A percentile compares a stretch with the other conserved stretches of the same genome.
Conservation (phyloP, 1,284 basidiomycete species). For the Anthracocystis walkeri region DNA sequence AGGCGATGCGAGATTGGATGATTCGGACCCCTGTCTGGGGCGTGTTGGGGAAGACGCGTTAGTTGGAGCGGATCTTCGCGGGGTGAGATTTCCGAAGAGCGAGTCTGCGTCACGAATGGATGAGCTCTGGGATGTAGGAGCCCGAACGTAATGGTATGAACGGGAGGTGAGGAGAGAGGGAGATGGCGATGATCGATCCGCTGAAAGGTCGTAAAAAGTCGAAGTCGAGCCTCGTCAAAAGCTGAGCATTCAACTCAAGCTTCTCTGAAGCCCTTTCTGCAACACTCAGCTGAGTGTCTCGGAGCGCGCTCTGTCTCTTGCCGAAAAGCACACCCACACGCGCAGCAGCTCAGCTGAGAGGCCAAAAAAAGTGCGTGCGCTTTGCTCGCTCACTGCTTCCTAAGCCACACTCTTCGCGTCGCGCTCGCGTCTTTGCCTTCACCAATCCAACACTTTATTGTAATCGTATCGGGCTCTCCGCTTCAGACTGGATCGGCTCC, state of each 20-base stretch:
- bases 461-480: neutral
- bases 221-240: neutral
- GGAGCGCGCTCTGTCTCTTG: slow-evolving; percentile 1
- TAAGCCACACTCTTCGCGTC: slow-evolving; percentile 31
- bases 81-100: neutral
- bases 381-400: slow-evolving; percentile 4
- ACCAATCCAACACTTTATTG: slow-evolving; percentile 20
- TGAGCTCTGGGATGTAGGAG: neutral
- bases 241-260: slow-evolving; percentile 3
- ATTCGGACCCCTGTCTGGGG: neutral
- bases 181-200: slow-evolving; percentile 6
- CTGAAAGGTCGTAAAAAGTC: neutral
- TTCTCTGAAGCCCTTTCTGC: neutral
- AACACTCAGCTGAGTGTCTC: neutral
- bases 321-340: neutral
- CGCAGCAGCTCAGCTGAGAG: neutral
- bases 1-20: neutral
- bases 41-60: neutral
- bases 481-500: slow-evolving; percentile 24
- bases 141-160: neutral
- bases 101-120: neutral
- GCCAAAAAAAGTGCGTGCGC: neutral
- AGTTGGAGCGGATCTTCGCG: neutral
- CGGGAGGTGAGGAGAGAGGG: neutral
- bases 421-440: slow-evolving; percentile 27